A percentile compares a stretch with the other conserved stretches of the same genome.
These are phyloP conservation scores for Olyra latifolia DNA, from an alignment of 176 grass and related monocot genomes.

Conservation along the genomic window DNA sequence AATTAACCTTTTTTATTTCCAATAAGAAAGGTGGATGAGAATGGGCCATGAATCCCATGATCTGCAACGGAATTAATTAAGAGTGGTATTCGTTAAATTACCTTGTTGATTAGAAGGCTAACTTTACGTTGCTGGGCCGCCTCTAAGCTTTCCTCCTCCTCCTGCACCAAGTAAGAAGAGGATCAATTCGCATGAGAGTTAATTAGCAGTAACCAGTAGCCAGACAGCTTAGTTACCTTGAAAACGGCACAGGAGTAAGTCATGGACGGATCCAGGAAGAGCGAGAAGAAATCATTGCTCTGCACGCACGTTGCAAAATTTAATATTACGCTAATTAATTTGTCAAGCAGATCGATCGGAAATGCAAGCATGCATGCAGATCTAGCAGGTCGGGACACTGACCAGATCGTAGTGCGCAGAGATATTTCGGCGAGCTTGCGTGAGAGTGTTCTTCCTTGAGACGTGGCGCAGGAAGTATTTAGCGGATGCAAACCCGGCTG, in stretches of 20 bases:
- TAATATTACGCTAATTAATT: too few relatives aligned
- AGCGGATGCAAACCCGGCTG: slow-evolving; percentile 70
- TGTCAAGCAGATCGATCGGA: too few relatives aligned
- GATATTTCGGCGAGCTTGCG: slow-evolving; percentile 81
- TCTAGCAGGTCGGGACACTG: too few relatives aligned
- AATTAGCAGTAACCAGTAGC: background rate
- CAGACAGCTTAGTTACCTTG: slow-evolving; percentile 37
- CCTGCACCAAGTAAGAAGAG: slow-evolving; percentile 22
- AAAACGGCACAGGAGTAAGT: slow-evolving; percentile 83
- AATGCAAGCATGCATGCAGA: too few relatives aligned
- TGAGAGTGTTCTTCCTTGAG: slow-evolving; percentile 68
- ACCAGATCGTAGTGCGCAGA: slow-evolving; percentile 88
- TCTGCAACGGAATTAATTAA: too few relatives aligned
- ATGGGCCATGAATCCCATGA: too few relatives aligned
- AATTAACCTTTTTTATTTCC: too few relatives aligned
- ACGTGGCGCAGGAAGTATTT: slow-evolving; percentile 82
- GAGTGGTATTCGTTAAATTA: background rate
- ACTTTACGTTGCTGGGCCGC: slow-evolving; percentile 73
- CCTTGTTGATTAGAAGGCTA: slow-evolving; percentile 79
- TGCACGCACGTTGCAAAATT: too few relatives aligned
- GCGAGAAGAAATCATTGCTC: slow-evolving; percentile 82
- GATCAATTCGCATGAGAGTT: background rate
- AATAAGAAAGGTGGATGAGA: too few relatives aligned
- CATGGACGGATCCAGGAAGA: slow-evolving; percentile 89
- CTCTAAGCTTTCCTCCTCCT: slow-evolving; percentile 74